These are phyloP conservation scores for Colletotrichum tanaceti DNA, from an alignment of 2,329 filamentous ascomycete species.

Conservation along the genomic window DNA sequence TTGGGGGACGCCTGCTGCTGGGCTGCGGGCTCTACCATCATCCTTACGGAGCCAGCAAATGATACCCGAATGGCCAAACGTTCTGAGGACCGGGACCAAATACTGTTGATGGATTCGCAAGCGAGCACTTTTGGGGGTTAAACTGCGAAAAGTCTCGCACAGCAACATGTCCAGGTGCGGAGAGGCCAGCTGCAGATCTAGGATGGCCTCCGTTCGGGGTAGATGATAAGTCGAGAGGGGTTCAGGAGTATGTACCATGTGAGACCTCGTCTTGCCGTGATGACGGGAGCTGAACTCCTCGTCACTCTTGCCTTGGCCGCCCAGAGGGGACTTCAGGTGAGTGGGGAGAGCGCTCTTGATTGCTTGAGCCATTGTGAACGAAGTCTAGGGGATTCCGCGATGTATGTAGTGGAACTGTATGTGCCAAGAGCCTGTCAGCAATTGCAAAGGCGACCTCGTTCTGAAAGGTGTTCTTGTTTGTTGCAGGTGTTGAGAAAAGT, in stretches of 20 bases:
- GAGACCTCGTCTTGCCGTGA: conserved; percentile 86
- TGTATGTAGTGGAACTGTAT: conserved; percentile 15
- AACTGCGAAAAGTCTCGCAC: not conserved
- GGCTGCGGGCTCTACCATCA: not conserved
- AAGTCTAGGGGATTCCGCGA: conserved; percentile 31
- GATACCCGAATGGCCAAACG: not conserved
- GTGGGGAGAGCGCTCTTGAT: conserved; percentile 82
- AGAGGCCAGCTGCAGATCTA: not conserved
- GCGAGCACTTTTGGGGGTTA: not conserved
- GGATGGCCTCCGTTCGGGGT: not conserved
- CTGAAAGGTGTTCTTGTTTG: not conserved
- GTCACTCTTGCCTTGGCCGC: conserved; percentile 54
- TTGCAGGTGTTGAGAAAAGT: conserved; percentile 10
- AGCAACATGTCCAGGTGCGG: not conserved
- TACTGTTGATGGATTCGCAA: not conserved
- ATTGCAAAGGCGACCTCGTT: not conserved
- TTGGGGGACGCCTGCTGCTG: not conserved
- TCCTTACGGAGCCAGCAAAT: conserved; percentile 1
- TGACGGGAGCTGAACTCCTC: conserved; percentile 72
- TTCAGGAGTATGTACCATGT: conserved; percentile 74
- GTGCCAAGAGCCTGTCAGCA: conserved; percentile 12
- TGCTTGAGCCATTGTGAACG: conserved; percentile 72
- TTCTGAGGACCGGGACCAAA: not conserved
- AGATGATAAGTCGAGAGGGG: conserved; percentile 8
- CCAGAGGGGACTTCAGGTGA: conserved; percentile 75